Percentiles rank a stretch among this genome's conserved stretches.
These are phyloP conservation scores for Clarireedia paspali DNA, from an alignment of 2,329 filamentous ascomycete genomes.

Conservation along the genomic window DNA sequence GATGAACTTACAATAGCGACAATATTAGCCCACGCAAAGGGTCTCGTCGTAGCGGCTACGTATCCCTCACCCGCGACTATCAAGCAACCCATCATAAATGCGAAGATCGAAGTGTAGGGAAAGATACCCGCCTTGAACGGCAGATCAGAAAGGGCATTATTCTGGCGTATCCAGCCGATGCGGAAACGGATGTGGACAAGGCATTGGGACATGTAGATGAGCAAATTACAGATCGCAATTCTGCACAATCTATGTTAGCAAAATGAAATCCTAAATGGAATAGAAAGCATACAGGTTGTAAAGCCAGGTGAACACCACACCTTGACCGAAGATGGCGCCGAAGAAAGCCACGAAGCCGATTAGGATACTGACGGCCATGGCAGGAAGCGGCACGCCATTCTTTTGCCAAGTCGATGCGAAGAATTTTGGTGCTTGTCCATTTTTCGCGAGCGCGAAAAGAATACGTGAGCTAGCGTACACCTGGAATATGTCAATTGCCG, in stretches of 20 bases:
- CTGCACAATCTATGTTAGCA: background rate
- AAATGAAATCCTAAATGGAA: background rate
- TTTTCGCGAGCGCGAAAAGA: conserved; percentile 67
- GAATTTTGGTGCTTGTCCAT: conserved; percentile 61
- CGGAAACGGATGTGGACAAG: conserved; percentile 68
- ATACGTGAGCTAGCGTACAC: conserved; percentile 67
- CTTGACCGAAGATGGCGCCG: conserved; percentile 60
- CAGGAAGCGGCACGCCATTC: conserved; percentile 53
- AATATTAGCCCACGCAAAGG: conserved; percentile 4
- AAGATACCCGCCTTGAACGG: conserved; percentile 49
- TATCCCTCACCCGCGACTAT: background rate
- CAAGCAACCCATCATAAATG: conserved; percentile 25
- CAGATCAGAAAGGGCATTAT: conserved; percentile 44
- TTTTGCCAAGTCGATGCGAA: conserved; percentile 56
- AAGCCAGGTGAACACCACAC: conserved; percentile 59
- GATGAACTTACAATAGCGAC: background rate
- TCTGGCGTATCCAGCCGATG: conserved; percentile 51
- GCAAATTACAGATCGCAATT: background rate
- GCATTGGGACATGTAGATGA: conserved; percentile 43
- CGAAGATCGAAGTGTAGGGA: conserved; percentile 52
- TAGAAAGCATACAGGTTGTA: conserved; percentile 41
- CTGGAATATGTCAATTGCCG: background rate
- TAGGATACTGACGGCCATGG: conserved; percentile 59
- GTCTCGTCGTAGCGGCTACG: background rate
- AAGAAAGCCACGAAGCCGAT: conserved; percentile 65